A percentile compares a stretch with the other conserved stretches of the same genome.
Conservation (phyloP, 495 filamentous ascomycete genomes). For the Pyrenopolyporus hunteri region DNA sequence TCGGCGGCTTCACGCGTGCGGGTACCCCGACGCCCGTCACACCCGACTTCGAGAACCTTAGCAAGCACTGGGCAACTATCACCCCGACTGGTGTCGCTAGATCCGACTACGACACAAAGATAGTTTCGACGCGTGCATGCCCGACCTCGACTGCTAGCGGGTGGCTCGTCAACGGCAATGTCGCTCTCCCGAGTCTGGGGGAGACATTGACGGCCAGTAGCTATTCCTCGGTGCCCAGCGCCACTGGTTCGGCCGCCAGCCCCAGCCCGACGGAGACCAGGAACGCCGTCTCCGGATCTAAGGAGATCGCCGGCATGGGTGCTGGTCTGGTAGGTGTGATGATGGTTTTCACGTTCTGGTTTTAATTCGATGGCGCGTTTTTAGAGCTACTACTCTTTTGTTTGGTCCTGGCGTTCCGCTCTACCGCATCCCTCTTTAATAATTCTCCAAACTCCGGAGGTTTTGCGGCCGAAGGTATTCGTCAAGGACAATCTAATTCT, state of each 20-base stretch:
- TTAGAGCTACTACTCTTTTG: constrained; percentile 8
- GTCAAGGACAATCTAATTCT: constrained; percentile 11
- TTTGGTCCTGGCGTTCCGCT: background rate
- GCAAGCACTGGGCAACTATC: constrained; percentile 75
- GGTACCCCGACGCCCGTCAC: constrained; percentile 76
- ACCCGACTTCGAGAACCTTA: constrained; percentile 81
- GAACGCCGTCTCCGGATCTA: constrained; percentile 51
- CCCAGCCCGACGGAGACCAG: constrained; percentile 34
- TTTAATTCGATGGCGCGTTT: constrained; percentile 38
- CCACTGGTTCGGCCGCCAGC: constrained; percentile 32
- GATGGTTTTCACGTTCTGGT: constrained; percentile 60
- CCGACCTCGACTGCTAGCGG: constrained; percentile 69
- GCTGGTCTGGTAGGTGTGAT: constrained; percentile 58
- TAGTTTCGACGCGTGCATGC: constrained; percentile 69
- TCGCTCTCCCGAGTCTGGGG: constrained; percentile 71
- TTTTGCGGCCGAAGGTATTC: background rate
- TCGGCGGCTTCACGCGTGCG: constrained; percentile 69
- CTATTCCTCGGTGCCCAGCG: constrained; percentile 38
- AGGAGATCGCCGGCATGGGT: constrained; percentile 61
- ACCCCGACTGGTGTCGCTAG: constrained; percentile 69
- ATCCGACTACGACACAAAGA: constrained; percentile 64
- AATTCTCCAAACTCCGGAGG: background rate
- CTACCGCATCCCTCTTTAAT: background rate
- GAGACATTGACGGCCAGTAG: constrained; percentile 49
- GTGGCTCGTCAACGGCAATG: constrained; percentile 75